These are phyloP conservation scores for Fusarium siculi DNA, from an alignment of 2,329 filamentous ascomycete species.

Conservation along the genomic window DNA sequence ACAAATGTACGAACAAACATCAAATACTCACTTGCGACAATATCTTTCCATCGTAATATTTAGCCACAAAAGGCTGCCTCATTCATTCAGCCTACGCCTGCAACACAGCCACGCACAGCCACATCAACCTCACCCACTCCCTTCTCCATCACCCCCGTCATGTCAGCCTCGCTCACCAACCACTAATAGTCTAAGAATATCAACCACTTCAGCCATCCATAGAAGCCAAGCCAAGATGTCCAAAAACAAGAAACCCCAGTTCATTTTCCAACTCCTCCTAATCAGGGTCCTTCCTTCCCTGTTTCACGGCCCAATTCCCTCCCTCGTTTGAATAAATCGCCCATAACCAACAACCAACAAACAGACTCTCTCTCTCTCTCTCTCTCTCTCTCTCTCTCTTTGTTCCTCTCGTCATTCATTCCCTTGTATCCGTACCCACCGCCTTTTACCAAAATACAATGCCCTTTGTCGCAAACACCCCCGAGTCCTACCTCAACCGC, in stretches of 20 bases:
- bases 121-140: conserved; percentile 38
- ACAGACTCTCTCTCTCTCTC: no score
- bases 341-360: background rate
- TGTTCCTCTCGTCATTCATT: background rate
- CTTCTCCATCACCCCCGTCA: conserved; percentile 21
- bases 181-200: background rate
- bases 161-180: conserved; percentile 22
- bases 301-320: conserved; percentile 11
- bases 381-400: background rate
- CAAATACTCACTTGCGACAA: no score
- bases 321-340: background rate
- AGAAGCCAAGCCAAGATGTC: conserved; percentile 33
- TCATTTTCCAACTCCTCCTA: background rate
- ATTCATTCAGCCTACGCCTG: background rate
- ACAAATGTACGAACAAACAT: no score
- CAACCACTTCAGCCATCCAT: conserved; percentile 1
- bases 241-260: conserved; percentile 18
- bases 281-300: conserved; percentile 16
- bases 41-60: background rate
- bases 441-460: conserved; percentile 38
- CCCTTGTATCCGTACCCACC: conserved; percentile 6
- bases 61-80: conserved; percentile 2
- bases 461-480: conserved; percentile 67
- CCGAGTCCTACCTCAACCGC: conserved; percentile 81
- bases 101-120: conserved; percentile 33